These are phyloP conservation scores for Pyrus betulifolia DNA, from an alignment of 306 rosid species.

Conservation along the genomic window DNA sequence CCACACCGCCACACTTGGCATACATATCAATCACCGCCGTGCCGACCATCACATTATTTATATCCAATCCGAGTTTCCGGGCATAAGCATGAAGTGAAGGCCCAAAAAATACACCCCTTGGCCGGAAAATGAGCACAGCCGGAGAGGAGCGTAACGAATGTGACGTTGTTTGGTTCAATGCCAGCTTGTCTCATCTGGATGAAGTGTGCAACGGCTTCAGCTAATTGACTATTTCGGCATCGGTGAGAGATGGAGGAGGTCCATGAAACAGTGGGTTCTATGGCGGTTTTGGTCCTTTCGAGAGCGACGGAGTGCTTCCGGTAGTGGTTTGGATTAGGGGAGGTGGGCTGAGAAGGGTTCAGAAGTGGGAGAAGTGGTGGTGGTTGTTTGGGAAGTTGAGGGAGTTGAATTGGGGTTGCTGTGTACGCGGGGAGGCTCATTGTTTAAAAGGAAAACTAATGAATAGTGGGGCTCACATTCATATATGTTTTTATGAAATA, in stretches of 20 bases:
- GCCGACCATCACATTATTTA: constrained; percentile 64
- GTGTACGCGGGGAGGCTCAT: constrained; percentile 38
- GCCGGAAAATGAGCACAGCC: constrained; percentile 56
- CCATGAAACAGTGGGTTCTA: constrained; percentile 52
- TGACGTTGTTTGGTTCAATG: constrained; percentile 62
- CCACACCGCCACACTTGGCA: constrained; percentile 47
- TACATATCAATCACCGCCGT: constrained; percentile 78
- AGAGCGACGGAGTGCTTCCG: constrained; percentile 21
- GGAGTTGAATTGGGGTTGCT: constrained; percentile 21
- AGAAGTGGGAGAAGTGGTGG: constrained; percentile 7
- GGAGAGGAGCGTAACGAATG: constrained; percentile 67
- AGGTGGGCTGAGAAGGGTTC: constrained; percentile 11
- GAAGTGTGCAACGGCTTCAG: constrained; percentile 59
- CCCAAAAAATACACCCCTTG: constrained; percentile 27
- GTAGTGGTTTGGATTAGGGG: constrained; percentile 4
- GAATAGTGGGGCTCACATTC: no score
- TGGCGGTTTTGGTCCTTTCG: constrained; percentile 9
- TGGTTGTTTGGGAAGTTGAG: constrained; percentile 31
- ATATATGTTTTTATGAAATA: no score
- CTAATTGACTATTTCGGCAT: constrained; percentile 47
- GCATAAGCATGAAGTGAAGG: constrained; percentile 47
- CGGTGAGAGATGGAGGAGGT: constrained; percentile 65
- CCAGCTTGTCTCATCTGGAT: constrained; percentile 50
- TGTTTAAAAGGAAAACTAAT: neutral
- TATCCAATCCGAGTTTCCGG: constrained; percentile 43